These are phyloP conservation scores for Trichosanthes cucumerina DNA, from an alignment of 306 rosid species.

Conservation along the genomic window DNA sequence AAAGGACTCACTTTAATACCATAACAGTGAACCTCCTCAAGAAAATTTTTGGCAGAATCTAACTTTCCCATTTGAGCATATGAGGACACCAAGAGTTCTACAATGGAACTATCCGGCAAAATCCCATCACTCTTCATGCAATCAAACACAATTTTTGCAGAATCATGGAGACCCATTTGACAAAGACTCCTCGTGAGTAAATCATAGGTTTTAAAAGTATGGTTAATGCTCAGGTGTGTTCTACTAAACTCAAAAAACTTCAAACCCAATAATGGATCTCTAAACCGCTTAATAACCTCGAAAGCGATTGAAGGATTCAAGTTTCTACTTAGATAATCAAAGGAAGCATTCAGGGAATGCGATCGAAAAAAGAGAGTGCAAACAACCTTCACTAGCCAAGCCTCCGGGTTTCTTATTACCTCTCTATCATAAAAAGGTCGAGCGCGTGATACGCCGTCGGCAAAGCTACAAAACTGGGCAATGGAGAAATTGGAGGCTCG, in stretches of 20 bases:
- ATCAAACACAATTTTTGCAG: conserved; percentile 51
- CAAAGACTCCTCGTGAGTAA: conserved; percentile 64
- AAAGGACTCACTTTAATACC: conserved; percentile 28
- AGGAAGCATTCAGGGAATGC: conserved; percentile 29
- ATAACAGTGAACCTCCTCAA: conserved; percentile 31
- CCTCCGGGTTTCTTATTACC: conserved; percentile 36
- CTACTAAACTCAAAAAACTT: conserved; percentile 56
- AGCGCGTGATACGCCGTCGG: conserved; percentile 30
- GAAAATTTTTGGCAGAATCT: conserved; percentile 43
- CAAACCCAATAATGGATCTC: conserved; percentile 44
- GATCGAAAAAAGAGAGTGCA: conserved; percentile 54
- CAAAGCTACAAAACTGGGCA: conserved; percentile 27
- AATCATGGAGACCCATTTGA: conserved; percentile 43
- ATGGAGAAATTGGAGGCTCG: conserved; percentile 49
- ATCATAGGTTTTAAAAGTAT: conserved; percentile 47
- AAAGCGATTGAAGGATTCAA: conserved; percentile 51
- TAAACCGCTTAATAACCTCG: conserved; percentile 58
- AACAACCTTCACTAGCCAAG: conserved; percentile 70
- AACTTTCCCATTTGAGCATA: conserved; percentile 43
- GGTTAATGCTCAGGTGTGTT: conserved; percentile 29
- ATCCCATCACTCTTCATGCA: conserved; percentile 60
- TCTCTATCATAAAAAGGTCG: conserved; percentile 25
- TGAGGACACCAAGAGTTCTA: conserved; percentile 49
- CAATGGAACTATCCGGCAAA: conserved; percentile 40
- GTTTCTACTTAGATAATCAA: conserved; percentile 35